Evolutionary conservation across 2,329 filamentous ascomycete species (phyloP), one percentile per base, ranked within the genome.

Genomic region (Capronia americana): DNA sequence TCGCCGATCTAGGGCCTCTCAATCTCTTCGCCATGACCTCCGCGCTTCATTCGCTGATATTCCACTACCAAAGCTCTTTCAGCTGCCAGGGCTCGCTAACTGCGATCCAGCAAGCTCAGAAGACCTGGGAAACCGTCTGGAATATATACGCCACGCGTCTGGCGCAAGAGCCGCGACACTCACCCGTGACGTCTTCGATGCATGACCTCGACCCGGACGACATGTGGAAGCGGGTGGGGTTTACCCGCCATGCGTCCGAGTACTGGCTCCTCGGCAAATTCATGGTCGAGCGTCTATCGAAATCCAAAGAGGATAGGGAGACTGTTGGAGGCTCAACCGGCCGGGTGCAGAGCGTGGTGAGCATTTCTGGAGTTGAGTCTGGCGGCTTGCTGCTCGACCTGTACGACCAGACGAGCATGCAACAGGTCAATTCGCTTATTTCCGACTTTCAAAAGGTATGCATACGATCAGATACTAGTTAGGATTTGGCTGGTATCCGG

Each of bases 321-420:
- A n/a, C 48, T 26, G 6, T 8, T n/a, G 38, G 3, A n/a, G 48
- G 1, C 48, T 26, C 48, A 12, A 14, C 6, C 8, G 11, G 23
- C 26, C 23, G 23, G 6, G 26, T 26, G 20, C 48, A 53, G 48
- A 53, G 20, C 20, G 5, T 24, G 48, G 20, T 28, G 26, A 53
- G 20, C 12, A n/a, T 28, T 8, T 53, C 26, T 23, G 14, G 48
- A 1, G 14, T 23, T 12, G 20, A 17, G 8, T 24, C 48, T 5
- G 3, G 26, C 26, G 11, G 20, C 20, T 11, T 14, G 2, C 23
- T 24, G 48, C 48, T 28, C 41, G 72, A 17, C 38, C 38, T 77
- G 65, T 79, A 78, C 66, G 77, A 79, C 63, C 76, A 80, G 62
- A 79, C 78, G 0, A 79, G 77, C 63, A 79, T 79, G 78, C 73